These are phyloP conservation scores for Jacaranda mimosifolia DNA, from an alignment of 257 asterid genomes.

Conservation along the genomic window DNA sequence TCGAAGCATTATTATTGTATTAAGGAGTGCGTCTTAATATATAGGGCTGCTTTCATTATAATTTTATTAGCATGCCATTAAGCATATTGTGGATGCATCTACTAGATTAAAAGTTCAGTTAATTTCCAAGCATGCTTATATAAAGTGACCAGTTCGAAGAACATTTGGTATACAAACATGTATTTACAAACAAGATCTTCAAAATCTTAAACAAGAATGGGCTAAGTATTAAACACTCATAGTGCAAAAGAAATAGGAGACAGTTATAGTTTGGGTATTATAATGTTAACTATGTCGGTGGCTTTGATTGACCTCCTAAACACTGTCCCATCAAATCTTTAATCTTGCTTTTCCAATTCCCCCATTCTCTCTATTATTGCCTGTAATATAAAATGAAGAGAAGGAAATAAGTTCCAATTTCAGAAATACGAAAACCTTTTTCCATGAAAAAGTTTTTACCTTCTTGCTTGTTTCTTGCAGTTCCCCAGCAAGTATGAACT, in stretches of 20 bases:
- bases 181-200: conserved; percentile 36
- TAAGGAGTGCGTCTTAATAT: no score
- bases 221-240: background rate
- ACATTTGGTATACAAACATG: conserved; percentile 13
- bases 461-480: conserved; percentile 98
- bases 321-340: conserved; percentile 23
- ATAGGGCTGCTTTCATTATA: no score
- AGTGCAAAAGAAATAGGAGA: conserved; percentile 8
- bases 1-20: no score
- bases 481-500: conserved; percentile 98
- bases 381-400: conserved; percentile 43
- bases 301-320: conserved; percentile 12
- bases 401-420: background rate
- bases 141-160: conserved; percentile 9
- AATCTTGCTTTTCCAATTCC: conserved; percentile 89
- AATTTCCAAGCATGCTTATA: conserved; percentile 3
- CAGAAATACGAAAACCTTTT: background rate
- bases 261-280: background rate
- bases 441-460: conserved; percentile 49
- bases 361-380: conserved; percentile 98
- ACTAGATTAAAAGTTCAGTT: background rate
- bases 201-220: background rate
- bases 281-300: background rate
- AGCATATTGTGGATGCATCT: background rate
- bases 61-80: background rate